Conservation (phyloP, 225 moss, liverwort and hornwort genomes). For the Bryum argenteum region DNA sequence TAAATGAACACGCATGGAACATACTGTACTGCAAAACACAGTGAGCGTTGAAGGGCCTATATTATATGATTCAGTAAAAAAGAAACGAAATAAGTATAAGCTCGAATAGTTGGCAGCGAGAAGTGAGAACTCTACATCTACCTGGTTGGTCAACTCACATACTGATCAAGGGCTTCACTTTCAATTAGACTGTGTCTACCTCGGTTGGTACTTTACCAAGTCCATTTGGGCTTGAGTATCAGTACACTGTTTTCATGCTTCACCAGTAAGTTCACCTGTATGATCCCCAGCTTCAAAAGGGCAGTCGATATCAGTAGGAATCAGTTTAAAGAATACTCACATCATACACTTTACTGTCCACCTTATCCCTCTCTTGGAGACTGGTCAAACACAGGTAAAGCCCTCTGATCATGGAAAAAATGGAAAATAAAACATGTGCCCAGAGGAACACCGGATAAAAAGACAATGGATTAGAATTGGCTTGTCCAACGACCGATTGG, state of each 20-base stretch:
- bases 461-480: conserved; percentile 1
- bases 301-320: neutral
- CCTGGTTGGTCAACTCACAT: too few relatives aligned
- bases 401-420: too few relatives aligned
- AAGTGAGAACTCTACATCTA: too few relatives aligned
- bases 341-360: neutral
- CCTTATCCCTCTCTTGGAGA: neutral
- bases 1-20: neutral
- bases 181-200: neutral
- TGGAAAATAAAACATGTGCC: conserved; percentile 1
- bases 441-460: neutral
- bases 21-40: neutral
- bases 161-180: too few relatives aligned
- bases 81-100: too few relatives aligned
- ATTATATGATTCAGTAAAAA: too few relatives aligned
- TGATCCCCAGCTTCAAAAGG: neutral
- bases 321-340: neutral
- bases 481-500: neutral
- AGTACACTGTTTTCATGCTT: too few relatives aligned
- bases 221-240: too few relatives aligned
- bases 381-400: neutral
- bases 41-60: too few relatives aligned
- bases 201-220: too few relatives aligned
- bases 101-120: too few relatives aligned
- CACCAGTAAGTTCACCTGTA: too few relatives aligned